A percentile compares a stretch with the other conserved stretches of the same genome.
Conservation (phyloP, 1,284 basidiomycete species). For the Tilletia walkeri region DNA sequence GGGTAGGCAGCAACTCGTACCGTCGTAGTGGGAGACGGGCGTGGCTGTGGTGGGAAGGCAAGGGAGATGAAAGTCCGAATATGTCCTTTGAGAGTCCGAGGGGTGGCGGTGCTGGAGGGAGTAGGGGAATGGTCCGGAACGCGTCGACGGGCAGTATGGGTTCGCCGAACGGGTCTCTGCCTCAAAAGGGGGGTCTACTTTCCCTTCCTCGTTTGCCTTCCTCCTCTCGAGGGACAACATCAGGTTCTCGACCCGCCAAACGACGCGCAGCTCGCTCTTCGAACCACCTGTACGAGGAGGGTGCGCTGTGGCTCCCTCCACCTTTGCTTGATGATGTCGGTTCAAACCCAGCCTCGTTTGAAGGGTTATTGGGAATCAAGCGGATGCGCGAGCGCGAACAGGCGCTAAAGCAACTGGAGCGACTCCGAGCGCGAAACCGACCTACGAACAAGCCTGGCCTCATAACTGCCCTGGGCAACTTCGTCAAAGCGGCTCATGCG, state of each 20-base stretch:
- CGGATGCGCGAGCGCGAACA: constrained; percentile 46
- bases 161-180: not conserved
- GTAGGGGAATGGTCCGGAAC: too few species aligned
- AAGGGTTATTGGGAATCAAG: constrained; percentile 47
- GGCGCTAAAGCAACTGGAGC: constrained; percentile 38
- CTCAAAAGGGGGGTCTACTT: not conserved
- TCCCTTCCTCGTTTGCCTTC: too few species aligned
- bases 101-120: not conserved
- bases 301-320: constrained; percentile 46
- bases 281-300: constrained; percentile 40
- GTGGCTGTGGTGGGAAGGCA: constrained; percentile 6
- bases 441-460: constrained; percentile 49
- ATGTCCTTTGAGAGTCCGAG: not conserved
- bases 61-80: not conserved
- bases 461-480: constrained; percentile 48
- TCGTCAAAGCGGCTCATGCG: constrained; percentile 51
- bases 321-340: constrained; percentile 48
- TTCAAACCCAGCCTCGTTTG: constrained; percentile 40
- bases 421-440: constrained; percentile 42
- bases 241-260: too few species aligned
- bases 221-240: too few species aligned
- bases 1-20: constrained; percentile 38
- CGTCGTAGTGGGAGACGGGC: constrained; percentile 21
- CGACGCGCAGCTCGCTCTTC: constrained; percentile 10
- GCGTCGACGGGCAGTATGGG: not conserved